These are phyloP conservation scores for Trichoderma virens DNA, from an alignment of 495 filamentous ascomycete genomes.

Conservation along the genomic window DNA sequence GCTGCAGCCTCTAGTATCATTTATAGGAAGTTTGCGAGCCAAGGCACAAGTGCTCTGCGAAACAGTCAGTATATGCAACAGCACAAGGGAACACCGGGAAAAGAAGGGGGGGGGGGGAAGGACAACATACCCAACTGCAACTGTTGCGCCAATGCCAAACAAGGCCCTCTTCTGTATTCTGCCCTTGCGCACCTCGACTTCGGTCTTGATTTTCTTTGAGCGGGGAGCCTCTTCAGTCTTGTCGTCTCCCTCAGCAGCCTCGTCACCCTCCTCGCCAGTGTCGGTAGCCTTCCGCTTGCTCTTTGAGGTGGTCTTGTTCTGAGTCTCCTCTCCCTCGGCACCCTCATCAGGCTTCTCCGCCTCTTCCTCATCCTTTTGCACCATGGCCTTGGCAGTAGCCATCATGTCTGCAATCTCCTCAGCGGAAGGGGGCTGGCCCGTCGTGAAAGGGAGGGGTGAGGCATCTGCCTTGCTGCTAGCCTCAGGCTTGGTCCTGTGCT, in stretches of 20 bases:
- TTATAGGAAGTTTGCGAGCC: constrained; percentile 32
- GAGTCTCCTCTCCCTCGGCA: constrained; percentile 41
- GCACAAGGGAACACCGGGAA: not conserved
- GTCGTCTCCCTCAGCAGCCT: constrained; percentile 28
- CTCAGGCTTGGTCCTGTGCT: constrained; percentile 24
- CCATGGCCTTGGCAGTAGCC: constrained; percentile 80
- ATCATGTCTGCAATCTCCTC: constrained; percentile 76
- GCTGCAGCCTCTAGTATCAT: not conserved
- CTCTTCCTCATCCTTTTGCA: constrained; percentile 35
- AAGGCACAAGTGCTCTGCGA: constrained; percentile 45
- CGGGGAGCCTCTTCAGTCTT: constrained; percentile 47
- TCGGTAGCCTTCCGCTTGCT: constrained; percentile 82
- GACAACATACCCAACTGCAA: constrained; percentile 76
- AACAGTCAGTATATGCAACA: not conserved
- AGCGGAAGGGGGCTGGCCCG: constrained; percentile 61
- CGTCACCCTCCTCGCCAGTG: constrained; percentile 37
- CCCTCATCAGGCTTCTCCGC: constrained; percentile 29
- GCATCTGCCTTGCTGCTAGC: not conserved
- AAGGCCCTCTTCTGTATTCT: constrained; percentile 74
- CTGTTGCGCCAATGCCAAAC: constrained; percentile 72
- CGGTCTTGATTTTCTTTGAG: constrained; percentile 66
- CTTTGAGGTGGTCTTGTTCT: constrained; percentile 34
- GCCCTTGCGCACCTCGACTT: constrained; percentile 73
- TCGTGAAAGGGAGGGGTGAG: constrained; percentile 40
- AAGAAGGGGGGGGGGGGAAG: no score